Evolutionary conservation across 2,329 filamentous ascomycete genomes (phyloP), one percentile per base, ranked within the genome.

Genomic region (Claviceps sorghi): DNA sequence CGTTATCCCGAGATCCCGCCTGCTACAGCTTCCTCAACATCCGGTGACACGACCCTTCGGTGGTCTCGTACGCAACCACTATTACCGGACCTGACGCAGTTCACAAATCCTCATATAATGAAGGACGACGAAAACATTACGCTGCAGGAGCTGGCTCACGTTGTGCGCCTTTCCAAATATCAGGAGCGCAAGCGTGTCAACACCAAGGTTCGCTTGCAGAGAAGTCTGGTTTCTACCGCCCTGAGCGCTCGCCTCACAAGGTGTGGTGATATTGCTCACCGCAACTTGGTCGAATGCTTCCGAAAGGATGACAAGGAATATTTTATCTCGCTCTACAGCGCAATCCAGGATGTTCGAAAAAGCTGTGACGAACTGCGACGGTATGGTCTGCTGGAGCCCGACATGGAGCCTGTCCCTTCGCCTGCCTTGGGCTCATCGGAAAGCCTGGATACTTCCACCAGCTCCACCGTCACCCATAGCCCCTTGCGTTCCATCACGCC

Each of bases 101-200:
- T 86, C 65, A 75, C 77, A 46, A 84, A 84, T 62, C 68, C 77
- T 15, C 74, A 77, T 58, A 65, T 83, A 52, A 73, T 77, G 48
- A 74, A 77, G 40, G 79, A 84, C 55, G 74, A 74, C 50, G 79
- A 84, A 46, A 78, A 79, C 54, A 87, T 84, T 46, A 84, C 82
- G 15, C 72, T 91, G 55, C 81, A 86, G 61, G 85, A 90, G 67
- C 78, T 91, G 58, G 85, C 85, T 50, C 85, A 89, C 65, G 69
- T 90, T 60, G 84, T 88, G 58, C 81, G 85, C 55, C 72, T 89
- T 56, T 85, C 85, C 64, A 85, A 83, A 61, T 88, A 89, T 65
- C 86, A 91, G 68, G 83, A 88, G 73, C 84, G 84, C 73, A 86
- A 87, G 73, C 80, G 85, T 69, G 75, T 78, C 58, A 83, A 84